Conservation (phyloP, 1,284 basidiomycete genomes). For the Rhodotorula sp. region DNA sequence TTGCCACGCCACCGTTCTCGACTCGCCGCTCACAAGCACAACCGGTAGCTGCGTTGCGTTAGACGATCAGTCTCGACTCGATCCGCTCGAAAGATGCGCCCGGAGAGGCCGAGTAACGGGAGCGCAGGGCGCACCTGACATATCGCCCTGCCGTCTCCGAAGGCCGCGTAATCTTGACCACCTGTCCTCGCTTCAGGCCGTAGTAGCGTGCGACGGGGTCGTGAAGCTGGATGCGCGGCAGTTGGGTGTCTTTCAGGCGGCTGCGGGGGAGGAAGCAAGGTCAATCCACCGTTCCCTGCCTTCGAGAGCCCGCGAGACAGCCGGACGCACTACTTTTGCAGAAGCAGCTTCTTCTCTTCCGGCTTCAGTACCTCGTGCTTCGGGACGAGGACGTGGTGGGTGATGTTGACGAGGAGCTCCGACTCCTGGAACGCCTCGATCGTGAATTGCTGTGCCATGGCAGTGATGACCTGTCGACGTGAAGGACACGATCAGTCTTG, state of each 20-base stretch:
- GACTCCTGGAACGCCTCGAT: slow-evolving; percentile 97
- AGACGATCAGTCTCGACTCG: too few relatives aligned
- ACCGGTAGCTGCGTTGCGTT: slow-evolving; percentile 14
- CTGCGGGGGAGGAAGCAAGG: slow-evolving; percentile 52
- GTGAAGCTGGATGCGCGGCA: slow-evolving; percentile 91
- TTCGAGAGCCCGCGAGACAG: neutral
- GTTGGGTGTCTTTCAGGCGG: slow-evolving; percentile 94
- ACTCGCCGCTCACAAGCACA: slow-evolving; percentile 16
- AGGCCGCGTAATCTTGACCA: slow-evolving; percentile 96
- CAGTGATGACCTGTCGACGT: slow-evolving; percentile 70
- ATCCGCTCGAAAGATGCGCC: too few relatives aligned
- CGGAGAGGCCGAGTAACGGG: neutral
- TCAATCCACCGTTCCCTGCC: too few relatives aligned
- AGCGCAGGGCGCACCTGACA: slow-evolving; percentile 67
- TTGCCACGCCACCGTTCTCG: neutral
- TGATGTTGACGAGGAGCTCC: slow-evolving; percentile 96
- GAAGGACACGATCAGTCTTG: neutral
- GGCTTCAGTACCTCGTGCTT: slow-evolving; percentile 82
- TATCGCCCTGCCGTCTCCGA: slow-evolving; percentile 96
- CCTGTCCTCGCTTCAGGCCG: slow-evolving; percentile 89
- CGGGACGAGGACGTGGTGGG: slow-evolving; percentile 86
- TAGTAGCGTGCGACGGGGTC: slow-evolving; percentile 98
- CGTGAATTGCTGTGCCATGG: slow-evolving; percentile 79
- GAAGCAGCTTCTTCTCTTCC: slow-evolving; percentile 81
- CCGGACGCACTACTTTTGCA: slow-evolving; percentile 88